A percentile compares a stretch with the other conserved stretches of the same genome.
Evolutionary conservation across 345 rosid species (phyloP).

Genomic region (Theobroma cacao): DNA sequence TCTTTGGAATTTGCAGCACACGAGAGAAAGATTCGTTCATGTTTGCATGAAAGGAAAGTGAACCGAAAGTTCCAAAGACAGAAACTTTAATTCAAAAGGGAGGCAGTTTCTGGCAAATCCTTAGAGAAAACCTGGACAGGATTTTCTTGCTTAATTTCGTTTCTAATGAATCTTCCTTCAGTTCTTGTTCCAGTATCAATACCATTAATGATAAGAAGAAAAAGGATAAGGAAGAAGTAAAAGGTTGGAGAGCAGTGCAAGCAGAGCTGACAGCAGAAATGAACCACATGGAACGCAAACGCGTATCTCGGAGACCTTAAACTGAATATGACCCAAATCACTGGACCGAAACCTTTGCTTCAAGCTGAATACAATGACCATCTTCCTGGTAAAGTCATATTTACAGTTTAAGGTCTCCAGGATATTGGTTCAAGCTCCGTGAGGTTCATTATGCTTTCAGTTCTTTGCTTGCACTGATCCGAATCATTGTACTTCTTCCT

Average conservation of each 20-base stretch:
- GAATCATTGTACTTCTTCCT: not conserved
- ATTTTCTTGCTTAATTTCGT: not conserved
- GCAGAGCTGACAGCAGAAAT: constrained; percentile 1
- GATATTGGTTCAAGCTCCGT: not conserved
- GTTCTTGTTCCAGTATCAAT: not conserved
- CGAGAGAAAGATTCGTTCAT: not conserved
- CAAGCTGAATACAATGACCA: too few species aligned
- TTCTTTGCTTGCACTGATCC: not conserved
- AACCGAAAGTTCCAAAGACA: not conserved
- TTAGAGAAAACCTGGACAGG: not conserved
- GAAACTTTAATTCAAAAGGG: not conserved
- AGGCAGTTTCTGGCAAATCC: not conserved
- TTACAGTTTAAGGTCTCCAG: not conserved
- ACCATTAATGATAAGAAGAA: not conserved
- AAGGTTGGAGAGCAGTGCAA: not conserved
- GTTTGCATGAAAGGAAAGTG: constrained; percentile 10
- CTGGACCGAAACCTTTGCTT: too few species aligned
- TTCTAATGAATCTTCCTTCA: not conserved
- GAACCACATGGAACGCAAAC: not conserved
- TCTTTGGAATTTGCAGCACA: not conserved
- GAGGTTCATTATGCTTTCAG: not conserved
- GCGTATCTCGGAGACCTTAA: not conserved
- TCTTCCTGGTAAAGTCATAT: not conserved
- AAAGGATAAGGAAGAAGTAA: not conserved
- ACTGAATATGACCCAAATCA: not conserved